Conservation (phyloP, 2,329 filamentous ascomycete genomes). For the Talaromyces piceae region DNA sequence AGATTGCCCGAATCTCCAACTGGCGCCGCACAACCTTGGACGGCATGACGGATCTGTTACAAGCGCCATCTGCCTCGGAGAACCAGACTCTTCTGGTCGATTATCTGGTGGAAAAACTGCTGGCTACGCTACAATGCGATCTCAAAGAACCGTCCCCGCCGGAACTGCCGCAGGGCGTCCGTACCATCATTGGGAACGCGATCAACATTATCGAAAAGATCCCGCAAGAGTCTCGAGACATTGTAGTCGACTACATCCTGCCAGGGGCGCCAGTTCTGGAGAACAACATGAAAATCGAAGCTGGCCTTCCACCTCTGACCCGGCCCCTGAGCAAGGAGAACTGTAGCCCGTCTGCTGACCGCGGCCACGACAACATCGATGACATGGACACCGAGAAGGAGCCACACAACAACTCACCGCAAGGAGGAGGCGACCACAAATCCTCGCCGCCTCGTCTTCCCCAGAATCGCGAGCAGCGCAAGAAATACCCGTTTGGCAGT, state of each 20-base stretch:
- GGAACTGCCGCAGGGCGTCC: constrained; percentile 78
- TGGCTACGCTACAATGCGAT: constrained; percentile 62
- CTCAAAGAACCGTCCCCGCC: constrained; percentile 68
- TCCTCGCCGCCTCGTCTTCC: constrained; percentile 10
- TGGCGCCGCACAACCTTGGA: constrained; percentile 94
- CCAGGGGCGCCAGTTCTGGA: constrained; percentile 65
- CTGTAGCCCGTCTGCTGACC: constrained; percentile 12
- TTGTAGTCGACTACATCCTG: constrained; percentile 75
- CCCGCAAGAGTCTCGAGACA: constrained; percentile 83
- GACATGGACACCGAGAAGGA: constrained; percentile 11
- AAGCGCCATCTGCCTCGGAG: constrained; percentile 56
- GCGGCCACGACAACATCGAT: constrained; percentile 14
- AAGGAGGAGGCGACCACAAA: not conserved
- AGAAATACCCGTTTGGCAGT: constrained; percentile 36
- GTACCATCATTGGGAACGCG: constrained; percentile 88
- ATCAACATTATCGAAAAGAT: constrained; percentile 79
- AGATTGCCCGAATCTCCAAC: constrained; percentile 77
- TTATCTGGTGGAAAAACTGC: constrained; percentile 60
- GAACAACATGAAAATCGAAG: constrained; percentile 78
- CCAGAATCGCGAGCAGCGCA: constrained; percentile 24
- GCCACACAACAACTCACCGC: not conserved
- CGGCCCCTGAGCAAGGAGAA: constrained; percentile 18
- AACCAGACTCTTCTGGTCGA: constrained; percentile 63
- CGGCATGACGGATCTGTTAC: constrained; percentile 67
- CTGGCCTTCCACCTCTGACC: constrained; percentile 55